Conservation (phyloP, 148 eudicot genomes). For the Euryodendron excelsum region DNA sequence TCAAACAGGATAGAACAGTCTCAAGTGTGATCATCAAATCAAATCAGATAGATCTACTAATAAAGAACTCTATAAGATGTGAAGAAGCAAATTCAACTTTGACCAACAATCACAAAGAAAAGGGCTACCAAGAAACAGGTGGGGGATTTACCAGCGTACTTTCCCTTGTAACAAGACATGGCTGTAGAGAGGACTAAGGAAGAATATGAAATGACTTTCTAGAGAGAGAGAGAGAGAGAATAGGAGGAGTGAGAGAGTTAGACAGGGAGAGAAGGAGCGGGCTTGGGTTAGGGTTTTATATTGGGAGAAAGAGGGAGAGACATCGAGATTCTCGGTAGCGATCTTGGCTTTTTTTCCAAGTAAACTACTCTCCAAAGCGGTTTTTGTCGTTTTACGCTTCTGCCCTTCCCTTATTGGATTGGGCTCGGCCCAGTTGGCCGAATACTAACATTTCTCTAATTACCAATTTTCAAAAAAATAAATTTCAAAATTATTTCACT, state of each 20-base stretch:
- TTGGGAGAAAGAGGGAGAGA: neutral
- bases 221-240: too few species aligned
- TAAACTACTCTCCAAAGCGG: too few species aligned
- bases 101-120: neutral
- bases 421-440: too few species aligned
- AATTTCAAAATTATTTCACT: too few species aligned
- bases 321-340: slow-evolving; percentile 5
- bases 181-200: slow-evolving; percentile 5
- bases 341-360: slow-evolving; percentile 5
- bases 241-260: slow-evolving; percentile 5
- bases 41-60: neutral
- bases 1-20: too few species aligned
- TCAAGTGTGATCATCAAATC: too few species aligned
- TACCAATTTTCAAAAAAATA: too few species aligned
- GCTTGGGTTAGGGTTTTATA: slow-evolving; percentile 8
- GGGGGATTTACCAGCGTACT: slow-evolving; percentile 60
- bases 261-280: neutral
- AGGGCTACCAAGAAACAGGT: neutral
- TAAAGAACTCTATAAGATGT: neutral
- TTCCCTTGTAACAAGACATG: slow-evolving; percentile 87
- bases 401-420: neutral
- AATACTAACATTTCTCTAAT: too few species aligned
- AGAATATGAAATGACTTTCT: neutral
- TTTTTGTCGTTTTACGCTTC: neutral
- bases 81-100: neutral